These are phyloP conservation scores for Ambrosiella xylebori DNA, from an alignment of 2,329 filamentous ascomycete genomes.

Conservation along the genomic window DNA sequence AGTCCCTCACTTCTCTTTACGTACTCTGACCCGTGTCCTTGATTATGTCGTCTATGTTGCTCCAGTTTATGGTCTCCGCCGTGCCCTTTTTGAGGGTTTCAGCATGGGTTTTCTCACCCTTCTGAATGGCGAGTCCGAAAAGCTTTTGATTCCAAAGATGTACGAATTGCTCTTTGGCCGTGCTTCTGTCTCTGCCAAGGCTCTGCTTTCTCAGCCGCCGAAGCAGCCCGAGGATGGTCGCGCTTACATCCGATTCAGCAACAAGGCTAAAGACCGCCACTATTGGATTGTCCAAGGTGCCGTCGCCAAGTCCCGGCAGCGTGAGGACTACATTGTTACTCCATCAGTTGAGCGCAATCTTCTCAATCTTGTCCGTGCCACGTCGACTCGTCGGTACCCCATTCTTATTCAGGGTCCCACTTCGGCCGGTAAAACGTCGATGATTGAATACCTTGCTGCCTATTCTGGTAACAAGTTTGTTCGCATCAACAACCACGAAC, in stretches of 20 bases:
- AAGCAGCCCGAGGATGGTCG: constrained; percentile 60
- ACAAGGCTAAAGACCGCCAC: constrained; percentile 46
- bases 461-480: constrained; percentile 94
- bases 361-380: constrained; percentile 82
- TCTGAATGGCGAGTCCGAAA: constrained; percentile 65
- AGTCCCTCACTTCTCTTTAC: constrained; percentile 89
- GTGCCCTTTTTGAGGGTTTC: constrained; percentile 86
- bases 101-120: constrained; percentile 95
- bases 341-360: constrained; percentile 89
- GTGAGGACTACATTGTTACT: constrained; percentile 88
- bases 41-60: constrained; percentile 77
- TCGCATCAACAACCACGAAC: constrained; percentile 98
- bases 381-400: constrained; percentile 80
- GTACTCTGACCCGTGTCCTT: constrained; percentile 78
- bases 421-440: constrained; percentile 94
- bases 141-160: constrained; percentile 61
- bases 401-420: constrained; percentile 93
- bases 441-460: constrained; percentile 98
- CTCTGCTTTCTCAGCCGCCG: constrained; percentile 62
- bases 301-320: constrained; percentile 42
- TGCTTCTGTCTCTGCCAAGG: constrained; percentile 37
- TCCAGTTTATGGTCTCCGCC: constrained; percentile 64
- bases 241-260: constrained; percentile 63
- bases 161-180: constrained; percentile 61
- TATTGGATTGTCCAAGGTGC: constrained; percentile 79